Base-by-base conservation (phyloP, 2,329 filamentous ascomycete genomes). In the Daldinia eschscholtzii region DNA sequence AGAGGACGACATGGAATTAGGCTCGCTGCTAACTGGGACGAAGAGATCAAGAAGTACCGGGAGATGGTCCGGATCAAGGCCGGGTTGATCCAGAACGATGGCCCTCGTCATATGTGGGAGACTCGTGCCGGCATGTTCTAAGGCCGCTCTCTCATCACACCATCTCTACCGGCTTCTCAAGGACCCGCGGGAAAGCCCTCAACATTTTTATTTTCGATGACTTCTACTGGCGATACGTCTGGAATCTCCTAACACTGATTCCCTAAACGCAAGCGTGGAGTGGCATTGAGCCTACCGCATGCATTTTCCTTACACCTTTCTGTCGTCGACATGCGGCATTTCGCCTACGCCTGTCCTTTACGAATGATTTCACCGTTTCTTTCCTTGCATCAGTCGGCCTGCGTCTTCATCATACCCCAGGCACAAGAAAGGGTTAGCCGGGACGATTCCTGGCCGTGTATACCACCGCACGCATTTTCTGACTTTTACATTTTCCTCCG, bases 11-110 rank as follows among this genome's bases (percentile, higher is more conserved):
- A 39, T 9, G 63, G 61, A 6, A 23, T 52, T 3, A 37, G 0
- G 0, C 13, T 13, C 1, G 63, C 63, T 1, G 46, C 53, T 0
- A 52, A 60, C 12, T 69, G 69, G 69, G 53, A 64, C 23, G 2
- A 12, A 0, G 52, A 41, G 28, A 60, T 71, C 7, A 7, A 46
- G 1, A 30, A n/a, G 12, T 69, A 64, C 15, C 63, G 57, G 0
- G 39, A 63, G 28, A 20, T 28, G 1, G 39, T 65, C 13, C 46
- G 55, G 20, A n/a, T 10, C 0, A 1, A 57, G 1, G 20, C 13
- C 4, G 59, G 65, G 1, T 2, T 44, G 1, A 13, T 37, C 7
- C 0, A 35, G 18, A 63, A 63, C 42, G 4, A 20, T 0, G 68
- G 65, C 3, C 56, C 65, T 3, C 41, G 39, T 15, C 13, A 42